These are phyloP conservation scores for Cynara cardunculus DNA, from an alignment of 129 eudicot genomes.

Conservation along the genomic window DNA sequence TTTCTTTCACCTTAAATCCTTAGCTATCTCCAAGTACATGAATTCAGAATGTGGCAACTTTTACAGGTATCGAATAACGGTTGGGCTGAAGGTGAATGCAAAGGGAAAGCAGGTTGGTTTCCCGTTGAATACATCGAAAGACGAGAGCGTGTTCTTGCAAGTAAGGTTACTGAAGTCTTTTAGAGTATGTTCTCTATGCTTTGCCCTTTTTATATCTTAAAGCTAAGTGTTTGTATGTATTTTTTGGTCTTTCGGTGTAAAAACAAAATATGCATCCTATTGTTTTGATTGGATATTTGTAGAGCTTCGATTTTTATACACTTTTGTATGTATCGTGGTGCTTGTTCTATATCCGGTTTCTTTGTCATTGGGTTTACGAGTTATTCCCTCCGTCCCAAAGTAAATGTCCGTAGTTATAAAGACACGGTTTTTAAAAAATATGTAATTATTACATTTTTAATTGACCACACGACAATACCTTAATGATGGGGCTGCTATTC, in stretches of 20 bases:
- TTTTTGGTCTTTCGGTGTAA: constrained; percentile 5
- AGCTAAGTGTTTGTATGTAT: constrained; percentile 7
- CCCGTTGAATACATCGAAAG: constrained; percentile 83
- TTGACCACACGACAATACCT: too few species aligned
- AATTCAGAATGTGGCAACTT: neutral
- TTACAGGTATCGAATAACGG: constrained; percentile 90
- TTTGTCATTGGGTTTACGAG: neutral
- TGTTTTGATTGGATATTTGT: constrained; percentile 5
- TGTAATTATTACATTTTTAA: neutral
- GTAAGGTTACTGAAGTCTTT: constrained; percentile 78
- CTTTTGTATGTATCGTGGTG: constrained; percentile 7
- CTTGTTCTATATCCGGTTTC: constrained; percentile 5
- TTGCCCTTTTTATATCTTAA: neutral
- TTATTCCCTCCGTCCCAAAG: neutral
- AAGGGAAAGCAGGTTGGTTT: constrained; percentile 97
- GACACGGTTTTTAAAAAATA: neutral
- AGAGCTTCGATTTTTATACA: neutral
- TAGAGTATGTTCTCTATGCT: constrained; percentile 19
- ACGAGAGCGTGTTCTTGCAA: constrained; percentile 96
- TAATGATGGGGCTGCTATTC: too few species aligned
- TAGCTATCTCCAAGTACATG: neutral
- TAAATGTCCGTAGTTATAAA: neutral
- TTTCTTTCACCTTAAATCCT: too few species aligned
- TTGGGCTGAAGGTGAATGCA: constrained; percentile 99
- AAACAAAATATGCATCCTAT: neutral